Base-by-base conservation (phyloP, 768 basidiomycete species). In the Termitomyces sp. region DNA sequence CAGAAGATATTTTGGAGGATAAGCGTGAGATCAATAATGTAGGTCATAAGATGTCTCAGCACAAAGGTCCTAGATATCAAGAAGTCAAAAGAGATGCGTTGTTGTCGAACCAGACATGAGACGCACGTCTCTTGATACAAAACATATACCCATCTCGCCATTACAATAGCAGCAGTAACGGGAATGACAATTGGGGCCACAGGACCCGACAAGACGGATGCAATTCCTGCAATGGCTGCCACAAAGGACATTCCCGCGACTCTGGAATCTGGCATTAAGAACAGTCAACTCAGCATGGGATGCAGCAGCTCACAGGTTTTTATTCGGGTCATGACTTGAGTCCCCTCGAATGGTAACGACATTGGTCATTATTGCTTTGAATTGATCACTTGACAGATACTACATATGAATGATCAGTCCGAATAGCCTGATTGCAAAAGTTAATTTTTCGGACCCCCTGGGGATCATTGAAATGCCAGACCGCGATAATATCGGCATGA, bases 381-480 rank as follows among this genome's bases (percentile, higher is more conserved):
- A 65, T 40, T 57, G 30, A 6, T 22, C 17, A 47, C 58, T 60
- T 9, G 57, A 45, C 40, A 64, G 35, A 46, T 64, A 60, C 60
- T 62, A 43, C 4, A 15, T 14, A n/a, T 24, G 28, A 28, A 28
- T 28, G 32, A 38, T 21, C 14, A 38, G 15, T 7, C 15, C 21
- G 11, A 24, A 53, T 32, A 28, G 21, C 34, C 12, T 14, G 21
- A 43, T 43, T 22, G 2, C 19, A 47, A 19, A 47, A 30, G 0
- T 30, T n/a, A 14, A 6, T 22, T 35, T n/a, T 30, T 54, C 63
- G 10, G 22, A 62, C 66, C 21, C 47, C 53, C 5, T 64, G 28
- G 3, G 63, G 63, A 54, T 68, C 65, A 12, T 61, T 34, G 47
- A 68, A 64, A 19, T 57, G 58, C 67, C 67, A 68, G 34, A 59